Conservation (phyloP, 495 filamentous ascomycete species). For the Cryomyces minteri region DNA sequence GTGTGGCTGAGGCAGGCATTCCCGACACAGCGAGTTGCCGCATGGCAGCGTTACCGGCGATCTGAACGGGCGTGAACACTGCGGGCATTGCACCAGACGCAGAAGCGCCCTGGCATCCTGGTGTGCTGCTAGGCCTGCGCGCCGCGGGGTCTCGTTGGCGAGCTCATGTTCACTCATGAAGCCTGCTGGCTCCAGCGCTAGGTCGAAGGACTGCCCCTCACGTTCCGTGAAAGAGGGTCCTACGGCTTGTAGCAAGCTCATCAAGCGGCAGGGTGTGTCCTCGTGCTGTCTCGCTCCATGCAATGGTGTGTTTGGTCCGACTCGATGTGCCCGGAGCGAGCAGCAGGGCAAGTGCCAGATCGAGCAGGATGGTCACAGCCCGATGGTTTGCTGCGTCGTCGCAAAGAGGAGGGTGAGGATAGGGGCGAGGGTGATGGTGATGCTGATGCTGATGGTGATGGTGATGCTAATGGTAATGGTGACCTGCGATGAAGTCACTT, state of each 20-base stretch:
- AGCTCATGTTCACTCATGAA: constrained; percentile 12
- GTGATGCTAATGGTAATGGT: too few species aligned
- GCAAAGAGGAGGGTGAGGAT: too few species aligned
- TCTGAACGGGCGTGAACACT: constrained; percentile 50
- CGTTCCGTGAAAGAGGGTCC: constrained; percentile 5
- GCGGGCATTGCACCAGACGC: constrained; percentile 52
- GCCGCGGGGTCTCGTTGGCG: not conserved
- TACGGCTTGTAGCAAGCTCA: constrained; percentile 2
- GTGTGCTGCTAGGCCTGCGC: constrained; percentile 22
- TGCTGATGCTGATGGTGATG: too few species aligned
- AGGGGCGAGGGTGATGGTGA: too few species aligned
- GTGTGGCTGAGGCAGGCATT: constrained; percentile 50
- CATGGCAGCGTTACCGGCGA: constrained; percentile 66
- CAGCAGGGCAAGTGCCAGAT: too few species aligned
- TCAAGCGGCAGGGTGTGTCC: not conserved
- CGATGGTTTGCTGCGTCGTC: too few species aligned
- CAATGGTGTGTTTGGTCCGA: too few species aligned
- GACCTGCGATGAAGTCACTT: too few species aligned
- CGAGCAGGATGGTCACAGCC: too few species aligned
- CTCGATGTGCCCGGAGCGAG: too few species aligned
- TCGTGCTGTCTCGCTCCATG: too few species aligned
- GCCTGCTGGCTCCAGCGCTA: constrained; percentile 2
- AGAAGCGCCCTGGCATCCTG: constrained; percentile 39
- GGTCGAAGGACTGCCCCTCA: constrained; percentile 5
- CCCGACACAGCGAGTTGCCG: constrained; percentile 57